Base-by-base conservation (phyloP, 805 yeast genomes). In the Myxozyma udenii region DNA sequence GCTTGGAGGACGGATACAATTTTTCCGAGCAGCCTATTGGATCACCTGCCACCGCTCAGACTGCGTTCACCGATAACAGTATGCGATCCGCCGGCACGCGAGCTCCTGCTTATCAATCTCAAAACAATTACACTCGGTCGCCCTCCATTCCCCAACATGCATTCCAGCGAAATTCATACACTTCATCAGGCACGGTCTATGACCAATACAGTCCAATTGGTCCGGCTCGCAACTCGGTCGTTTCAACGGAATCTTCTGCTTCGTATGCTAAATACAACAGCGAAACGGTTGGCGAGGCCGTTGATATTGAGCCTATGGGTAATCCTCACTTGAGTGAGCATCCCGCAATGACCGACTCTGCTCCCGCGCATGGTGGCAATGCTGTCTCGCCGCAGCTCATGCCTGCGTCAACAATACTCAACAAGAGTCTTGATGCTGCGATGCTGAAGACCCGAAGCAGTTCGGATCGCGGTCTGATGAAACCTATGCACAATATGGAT, bases 261-360 rank as follows among this genome's bases (percentile, higher is more conserved):
- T 9, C 12, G 9, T 28, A 9, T 9, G 9, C 9, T 14, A 28
- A 28, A 9, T 28, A 28, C 14, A 9, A 28, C 9, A 28, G 14
- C 14, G 33, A 9, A 28, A 28, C 33, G 14, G 12, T 28, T 28
- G 33, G 14, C 33, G 33, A 28, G 14, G 33, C 33, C 14, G 12
- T 9, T 9, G 33, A 14, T 9, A 11, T 45, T 26, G 48, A 45
- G 43, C 48, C 48, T 3, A 45, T 45, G 48, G 42, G 42, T 5
- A 41, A 45, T 12, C 48, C 48, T 3, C 48, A 45, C 37, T 28
- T 28, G 14, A 26, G 23, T 36, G 42, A 36, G 11, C 28, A 32
- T 4, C 40, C 32, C 19, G 11, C 25, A 6, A 16, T 30, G 14
- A 22, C 33, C 25, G 18, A 12, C 18, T 25, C 25, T 18, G 25